Evolutionary conservation across 352 stramenopile species (phyloP).

Genomic region (Phytophthora fragariae): DNA sequence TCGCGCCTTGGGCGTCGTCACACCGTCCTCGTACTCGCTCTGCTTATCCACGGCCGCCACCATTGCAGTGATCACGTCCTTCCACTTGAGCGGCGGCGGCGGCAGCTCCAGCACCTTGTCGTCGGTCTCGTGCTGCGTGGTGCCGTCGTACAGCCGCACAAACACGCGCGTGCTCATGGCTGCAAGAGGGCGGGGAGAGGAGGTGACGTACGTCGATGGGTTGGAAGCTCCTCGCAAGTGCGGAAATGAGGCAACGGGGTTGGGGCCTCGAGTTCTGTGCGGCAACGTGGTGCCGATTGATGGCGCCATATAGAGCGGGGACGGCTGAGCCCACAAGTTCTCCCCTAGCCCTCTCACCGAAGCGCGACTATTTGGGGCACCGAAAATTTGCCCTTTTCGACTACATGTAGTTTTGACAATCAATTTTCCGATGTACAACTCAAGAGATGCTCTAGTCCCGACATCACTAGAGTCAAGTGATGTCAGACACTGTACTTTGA

Average conservation of each 20-base stretch:
- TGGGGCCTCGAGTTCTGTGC: slow-evolving; percentile 20
- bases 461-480: too few species aligned
- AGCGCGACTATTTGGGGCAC: slow-evolving; percentile 17
- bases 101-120: slow-evolving; percentile 77
- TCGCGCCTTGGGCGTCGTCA: slow-evolving; percentile 51
- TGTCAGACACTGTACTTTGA: background rate
- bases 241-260: slow-evolving; percentile 35
- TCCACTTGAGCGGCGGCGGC: slow-evolving; percentile 72
- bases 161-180: slow-evolving; percentile 74
- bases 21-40: slow-evolving; percentile 50
- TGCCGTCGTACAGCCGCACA: slow-evolving; percentile 77
- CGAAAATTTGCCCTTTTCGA: background rate
- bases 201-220: background rate
- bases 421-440: too few species aligned
- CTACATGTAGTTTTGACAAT: background rate
- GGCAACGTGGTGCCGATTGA: slow-evolving; percentile 30
- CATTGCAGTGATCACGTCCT: slow-evolving; percentile 67
- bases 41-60: slow-evolving; percentile 65
- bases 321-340: slow-evolving; percentile 47
- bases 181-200: slow-evolving; percentile 1
- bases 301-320: slow-evolving; percentile 20
- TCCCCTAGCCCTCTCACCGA: slow-evolving; percentile 43
- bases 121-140: slow-evolving; percentile 55
- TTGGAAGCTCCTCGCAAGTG: slow-evolving; percentile 33
- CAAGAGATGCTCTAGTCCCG: too few species aligned